Evolutionary conservation across 805 yeast species (phyloP), one percentile per base, ranked within the genome.

Genomic region (Candida xiaguanensis): DNA sequence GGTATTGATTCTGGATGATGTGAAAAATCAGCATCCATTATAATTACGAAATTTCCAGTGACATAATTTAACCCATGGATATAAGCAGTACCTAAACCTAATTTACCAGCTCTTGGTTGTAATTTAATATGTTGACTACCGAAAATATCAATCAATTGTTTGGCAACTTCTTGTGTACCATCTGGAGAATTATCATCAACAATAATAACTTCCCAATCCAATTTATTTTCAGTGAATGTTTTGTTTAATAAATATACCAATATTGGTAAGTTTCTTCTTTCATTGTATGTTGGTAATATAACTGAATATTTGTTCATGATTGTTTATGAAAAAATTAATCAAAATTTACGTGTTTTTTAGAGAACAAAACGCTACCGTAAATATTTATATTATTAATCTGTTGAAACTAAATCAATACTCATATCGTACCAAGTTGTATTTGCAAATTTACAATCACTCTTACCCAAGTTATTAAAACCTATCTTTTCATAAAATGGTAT

Each of bases 1-100:
- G 90, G 91, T 58, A 83, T 83, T 20, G 89, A 84, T 50, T 78
- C 81, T 17, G 91, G 91, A 58, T 81, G 88, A 59, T 83, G 91
- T 5, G 87, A 80, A 63, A 84, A 83, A 57, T 83, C 91, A 13
- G 91, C 91, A 56, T 83, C 91, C 91, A 83, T 83, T 50, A 84
- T 83, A 46, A 83, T 77, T 36, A 83, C 89, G 58, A 72, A 83
- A 60, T 84, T 75, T 34, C 91, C 91, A 15, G 82, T 76, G 36
- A 75, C 87, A 50, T 53, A 80, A 56, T 84, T 73, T 49, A 83
- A 72, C 1, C 89, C 91, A 51, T 84, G 89, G 31, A 83, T 83
- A 51, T 83, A 83, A 13, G 91, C 91, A 23, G 91, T 83, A 36
- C 89, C 90, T 43, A 83, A 71, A 13, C 91, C 91, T 41, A 83